Base-by-base conservation (phyloP, 2,329 filamentous ascomycete genomes). In the Cladosporium sp. region DNA sequence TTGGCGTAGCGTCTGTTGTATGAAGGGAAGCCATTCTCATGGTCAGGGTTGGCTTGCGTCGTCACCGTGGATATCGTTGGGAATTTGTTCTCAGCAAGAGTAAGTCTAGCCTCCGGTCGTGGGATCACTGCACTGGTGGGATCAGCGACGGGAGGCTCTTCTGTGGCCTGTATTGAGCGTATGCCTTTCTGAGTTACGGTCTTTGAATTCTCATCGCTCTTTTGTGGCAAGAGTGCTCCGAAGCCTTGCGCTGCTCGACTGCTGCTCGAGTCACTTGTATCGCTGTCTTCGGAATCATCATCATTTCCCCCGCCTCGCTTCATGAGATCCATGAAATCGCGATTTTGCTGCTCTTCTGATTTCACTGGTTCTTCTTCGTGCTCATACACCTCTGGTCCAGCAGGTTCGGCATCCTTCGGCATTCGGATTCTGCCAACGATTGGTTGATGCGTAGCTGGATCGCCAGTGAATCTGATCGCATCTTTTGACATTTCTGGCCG, bases 401-500 rank as follows among this genome's bases (percentile, higher is more conserved):
- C 19, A 18, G 54, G 25, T 20, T 33, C 22, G 12, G 22, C 50
- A 18, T 57, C 59, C 33, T 54, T 55, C 8, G 55, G 51, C 8
- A 57, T 53, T 16, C 60, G 45, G 18, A 52, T 38, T 16, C 51
- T 38, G 11, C 51, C 53, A 15, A 40, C 12, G 6, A 42, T 27
- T 3, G 55, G 49, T 19, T 55, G 43, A 9, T 56, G 51, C 7
- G 49, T 50, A 6, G 49, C 22, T 2, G 41, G 50, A 4, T 56
- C 15, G 13, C 7, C 11, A 7, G 39, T 51, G 38, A 55, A 50
- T 22, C 53, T 57, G 30, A 51, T 46, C 11, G 58, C 53, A 22
- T 64, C 62, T 30, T 46, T 53, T 9, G 56, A 52, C 20, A 62
- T 50, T 7, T 57, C 56, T 16, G 53, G 47, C 27, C 40, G 43